A percentile compares a stretch with the other conserved stretches of the same genome.
Evolutionary conservation across 2,329 filamentous ascomycete genomes (phyloP).

Genomic region (Geosmithia morbida): DNA sequence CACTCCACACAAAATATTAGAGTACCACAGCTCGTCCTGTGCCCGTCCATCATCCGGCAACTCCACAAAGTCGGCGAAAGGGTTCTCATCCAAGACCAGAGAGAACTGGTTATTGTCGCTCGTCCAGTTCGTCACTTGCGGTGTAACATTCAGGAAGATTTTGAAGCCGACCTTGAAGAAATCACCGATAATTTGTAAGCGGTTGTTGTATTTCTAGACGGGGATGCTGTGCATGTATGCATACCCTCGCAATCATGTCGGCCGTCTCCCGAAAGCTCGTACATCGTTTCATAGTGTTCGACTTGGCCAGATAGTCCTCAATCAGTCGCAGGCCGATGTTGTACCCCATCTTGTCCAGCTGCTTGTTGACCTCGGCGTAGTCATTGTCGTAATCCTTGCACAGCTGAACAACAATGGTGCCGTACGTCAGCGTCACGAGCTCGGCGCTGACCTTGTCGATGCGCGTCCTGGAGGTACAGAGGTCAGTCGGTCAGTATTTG

Average conservation of each 20-base stretch:
- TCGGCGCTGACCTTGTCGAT: constrained; percentile 98
- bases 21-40: constrained; percentile 97
- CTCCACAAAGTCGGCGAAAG: constrained; percentile 93
- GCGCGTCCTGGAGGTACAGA: constrained; percentile 49
- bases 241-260: constrained; percentile 86
- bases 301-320: constrained; percentile 95
- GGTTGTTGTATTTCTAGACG: background rate
- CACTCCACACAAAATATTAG: constrained; percentile 90
- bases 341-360: constrained; percentile 98
- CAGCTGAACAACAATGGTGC: constrained; percentile 89
- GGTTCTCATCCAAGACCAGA: constrained; percentile 92
- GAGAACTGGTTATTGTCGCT: constrained; percentile 95
- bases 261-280: constrained; percentile 90
- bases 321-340: constrained; percentile 94
- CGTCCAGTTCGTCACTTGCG: constrained; percentile 88
- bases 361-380: constrained; percentile 92
- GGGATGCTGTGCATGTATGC: constrained; percentile 2
- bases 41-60: constrained; percentile 88
- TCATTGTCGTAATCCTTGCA: constrained; percentile 94
- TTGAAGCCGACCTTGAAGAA: constrained; percentile 83
- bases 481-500: constrained; percentile 11
- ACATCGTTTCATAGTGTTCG: constrained; percentile 76
- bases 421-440: constrained; percentile 92
- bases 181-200: background rate
- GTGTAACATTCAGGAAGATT: constrained; percentile 95